These are phyloP conservation scores for Pseudopithomyces chartarum DNA, from an alignment of 2,329 filamentous ascomycete genomes.

Conservation along the genomic window DNA sequence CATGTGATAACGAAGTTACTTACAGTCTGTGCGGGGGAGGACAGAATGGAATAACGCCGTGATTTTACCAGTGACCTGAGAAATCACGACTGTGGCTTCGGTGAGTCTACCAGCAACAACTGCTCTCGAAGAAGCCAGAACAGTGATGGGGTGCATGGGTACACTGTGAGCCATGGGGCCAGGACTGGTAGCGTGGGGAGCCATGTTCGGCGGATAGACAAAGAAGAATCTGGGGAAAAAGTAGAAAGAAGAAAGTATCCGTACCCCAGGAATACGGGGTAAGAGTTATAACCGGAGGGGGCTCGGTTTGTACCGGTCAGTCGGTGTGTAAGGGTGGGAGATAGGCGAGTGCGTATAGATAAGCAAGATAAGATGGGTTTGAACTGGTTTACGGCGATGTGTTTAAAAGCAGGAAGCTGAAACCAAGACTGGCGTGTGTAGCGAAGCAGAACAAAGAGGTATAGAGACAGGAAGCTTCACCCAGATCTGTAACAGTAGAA, in stretches of 20 bases:
- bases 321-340: constrained; percentile 8
- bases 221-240: constrained; percentile 9
- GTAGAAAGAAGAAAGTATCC: constrained; percentile 7
- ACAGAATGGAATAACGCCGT: constrained; percentile 73
- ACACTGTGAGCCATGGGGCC: constrained; percentile 33
- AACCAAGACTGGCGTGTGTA: constrained; percentile 10
- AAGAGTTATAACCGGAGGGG: constrained; percentile 25
- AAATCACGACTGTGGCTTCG: constrained; percentile 82
- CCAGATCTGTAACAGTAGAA: constrained; percentile 20
- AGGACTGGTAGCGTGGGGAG: constrained; percentile 44
- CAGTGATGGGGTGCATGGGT: constrained; percentile 60
- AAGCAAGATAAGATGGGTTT: constrained; percentile 40
- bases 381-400: constrained; percentile 7
- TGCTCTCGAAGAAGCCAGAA: constrained; percentile 82
- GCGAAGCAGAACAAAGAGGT: constrained; percentile 9
- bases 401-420: constrained; percentile 10
- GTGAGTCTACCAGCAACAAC: constrained; percentile 78
- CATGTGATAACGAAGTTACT: not conserved
- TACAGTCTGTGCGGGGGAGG: constrained; percentile 70
- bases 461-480: constrained; percentile 13
- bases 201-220: constrained; percentile 30
- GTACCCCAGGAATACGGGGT: constrained; percentile 11
- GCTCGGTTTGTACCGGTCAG: not conserved
- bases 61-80: constrained; percentile 81
- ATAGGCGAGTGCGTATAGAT: constrained; percentile 30